Percentiles rank a stretch among this genome's conserved stretches.
Conservation (phyloP, 805 yeast genomes). For the Wickerhamiella azyma region DNA sequence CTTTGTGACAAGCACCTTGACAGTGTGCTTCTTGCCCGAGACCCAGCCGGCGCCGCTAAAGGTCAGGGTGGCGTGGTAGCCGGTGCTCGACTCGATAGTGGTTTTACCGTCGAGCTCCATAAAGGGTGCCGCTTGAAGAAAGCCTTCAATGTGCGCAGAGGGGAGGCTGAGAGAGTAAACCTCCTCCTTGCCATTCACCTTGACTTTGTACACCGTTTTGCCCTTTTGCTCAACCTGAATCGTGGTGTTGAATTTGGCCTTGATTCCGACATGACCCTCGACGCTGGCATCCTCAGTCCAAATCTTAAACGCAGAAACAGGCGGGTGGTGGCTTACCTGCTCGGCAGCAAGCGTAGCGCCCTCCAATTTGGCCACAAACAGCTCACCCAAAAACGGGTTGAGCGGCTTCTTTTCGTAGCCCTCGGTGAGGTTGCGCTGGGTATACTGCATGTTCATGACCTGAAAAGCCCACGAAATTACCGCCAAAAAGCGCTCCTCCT, state of each 20-base stretch:
- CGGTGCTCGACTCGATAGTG: conserved; percentile 70
- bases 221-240: conserved; percentile 85
- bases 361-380: conserved; percentile 86
- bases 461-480: conserved; percentile 87
- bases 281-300: conserved; percentile 54
- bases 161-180: conserved; percentile 76
- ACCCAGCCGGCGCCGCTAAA: conserved; percentile 91
- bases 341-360: conserved; percentile 65
- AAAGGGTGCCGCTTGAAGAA: conserved; percentile 79
- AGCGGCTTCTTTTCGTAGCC: conserved; percentile 97
- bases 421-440: conserved; percentile 78
- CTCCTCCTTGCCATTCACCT: conserved; percentile 46
- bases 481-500: conserved; percentile 55
- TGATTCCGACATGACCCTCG: conserved; percentile 84
- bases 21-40: conserved; percentile 84
- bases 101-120: conserved; percentile 87
- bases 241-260: conserved; percentile 68
- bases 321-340: conserved; percentile 97
- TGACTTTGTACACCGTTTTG: conserved; percentile 52
- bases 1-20: conserved; percentile 68
- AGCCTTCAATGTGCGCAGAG: conserved; percentile 87
- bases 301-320: conserved; percentile 84
- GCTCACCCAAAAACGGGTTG: conserved; percentile 91
- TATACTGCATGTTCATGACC: conserved; percentile 83
- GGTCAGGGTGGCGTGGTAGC: conserved; percentile 59